phyloP scores from a whole-genome alignment of 2,329 filamentous ascomycete genomes.

The Basipetospora sp. region DNA sequence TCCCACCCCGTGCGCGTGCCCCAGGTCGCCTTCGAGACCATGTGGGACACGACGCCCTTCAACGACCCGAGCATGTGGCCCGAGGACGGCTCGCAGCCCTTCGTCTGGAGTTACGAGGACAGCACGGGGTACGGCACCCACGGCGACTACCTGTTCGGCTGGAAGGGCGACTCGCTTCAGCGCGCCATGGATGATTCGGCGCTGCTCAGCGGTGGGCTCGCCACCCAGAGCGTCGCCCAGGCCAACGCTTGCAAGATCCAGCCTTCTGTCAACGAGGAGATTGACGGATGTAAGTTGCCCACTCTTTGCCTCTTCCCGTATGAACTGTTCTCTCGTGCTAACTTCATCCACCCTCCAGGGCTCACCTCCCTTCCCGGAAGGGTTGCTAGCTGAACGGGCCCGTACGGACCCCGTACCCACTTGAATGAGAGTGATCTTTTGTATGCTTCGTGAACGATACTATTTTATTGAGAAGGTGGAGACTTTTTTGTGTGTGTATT shows the following conservation, averaged over 20 bases:
- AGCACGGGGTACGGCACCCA: constrained; percentile 22
- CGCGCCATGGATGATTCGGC: constrained; percentile 11
- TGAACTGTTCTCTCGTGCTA: no score
- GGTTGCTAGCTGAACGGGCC: no score
- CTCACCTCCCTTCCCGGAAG: no score
- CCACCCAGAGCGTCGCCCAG: constrained; percentile 17
- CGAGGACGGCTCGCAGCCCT: constrained; percentile 9
- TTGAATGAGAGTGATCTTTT: no score
- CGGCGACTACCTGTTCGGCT: constrained; percentile 26
- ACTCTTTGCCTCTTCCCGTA: no score
- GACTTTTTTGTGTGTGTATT: no score
- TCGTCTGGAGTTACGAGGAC: constrained; percentile 10
- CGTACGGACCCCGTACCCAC: no score
- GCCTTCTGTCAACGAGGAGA: constrained; percentile 16
- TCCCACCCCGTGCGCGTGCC: constrained; percentile 22
- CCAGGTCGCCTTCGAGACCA: constrained; percentile 29
- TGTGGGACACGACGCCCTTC: constrained; percentile 34
- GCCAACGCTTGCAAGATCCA: constrained; percentile 20
- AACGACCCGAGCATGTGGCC: constrained; percentile 8
- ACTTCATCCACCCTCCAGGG: no score
- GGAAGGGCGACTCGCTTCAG: constrained; percentile 20
- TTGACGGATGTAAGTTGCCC: constrained; percentile 21
- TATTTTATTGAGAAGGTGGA: no score
- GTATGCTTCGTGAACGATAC: no score
- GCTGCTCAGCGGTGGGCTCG: constrained; percentile 14